These are phyloP conservation scores for Candida mesenterica DNA, from an alignment of 1,139 yeast species.

Conservation along the genomic window DNA sequence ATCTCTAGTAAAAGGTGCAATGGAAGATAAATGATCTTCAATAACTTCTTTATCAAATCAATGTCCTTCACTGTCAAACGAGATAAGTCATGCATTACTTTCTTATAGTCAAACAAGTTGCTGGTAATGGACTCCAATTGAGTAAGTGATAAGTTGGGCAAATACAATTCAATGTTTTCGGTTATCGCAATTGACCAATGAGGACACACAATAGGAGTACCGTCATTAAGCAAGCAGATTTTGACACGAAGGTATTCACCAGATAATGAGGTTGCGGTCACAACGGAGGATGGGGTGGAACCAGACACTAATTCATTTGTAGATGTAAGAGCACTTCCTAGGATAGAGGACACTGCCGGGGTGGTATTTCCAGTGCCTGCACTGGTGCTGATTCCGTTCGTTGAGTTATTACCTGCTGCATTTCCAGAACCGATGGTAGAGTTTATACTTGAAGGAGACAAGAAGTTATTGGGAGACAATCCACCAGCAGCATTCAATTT, in stretches of 20 bases:
- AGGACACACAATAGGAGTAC: slow-evolving; percentile 83
- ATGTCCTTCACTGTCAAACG: slow-evolving; percentile 40
- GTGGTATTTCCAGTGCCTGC: slow-evolving; percentile 5
- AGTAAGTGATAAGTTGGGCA: slow-evolving; percentile 41
- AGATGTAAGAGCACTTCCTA: slow-evolving; percentile 16
- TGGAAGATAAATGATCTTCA: slow-evolving; percentile 53
- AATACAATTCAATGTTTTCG: slow-evolving; percentile 54
- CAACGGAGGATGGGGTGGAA: slow-evolving; percentile 58
- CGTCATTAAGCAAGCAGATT: slow-evolving; percentile 75
- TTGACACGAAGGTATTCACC: slow-evolving; percentile 76
- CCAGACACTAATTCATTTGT: slow-evolving; percentile 21
- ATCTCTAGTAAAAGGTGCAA: slow-evolving; percentile 57
- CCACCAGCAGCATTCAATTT: slow-evolving; percentile 41
- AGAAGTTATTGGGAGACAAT: slow-evolving; percentile 42
- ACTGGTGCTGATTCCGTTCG: slow-evolving; percentile 1
- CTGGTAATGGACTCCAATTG: slow-evolving; percentile 44
- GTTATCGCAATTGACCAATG: slow-evolving; percentile 60
- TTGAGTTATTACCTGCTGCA: slow-evolving; percentile 4
- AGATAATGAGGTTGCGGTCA: slow-evolving; percentile 85
- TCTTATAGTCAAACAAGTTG: slow-evolving; percentile 42
- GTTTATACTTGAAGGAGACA: slow-evolving; percentile 29
- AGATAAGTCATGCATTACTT: slow-evolving; percentile 41
- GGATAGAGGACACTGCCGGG: slow-evolving; percentile 3
- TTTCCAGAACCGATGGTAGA: slow-evolving; percentile 11
- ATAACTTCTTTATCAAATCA: slow-evolving; percentile 37